These are phyloP conservation scores for Candida nonsorbophila DNA, from an alignment of 805 yeast genomes.

Conservation along the genomic window DNA sequence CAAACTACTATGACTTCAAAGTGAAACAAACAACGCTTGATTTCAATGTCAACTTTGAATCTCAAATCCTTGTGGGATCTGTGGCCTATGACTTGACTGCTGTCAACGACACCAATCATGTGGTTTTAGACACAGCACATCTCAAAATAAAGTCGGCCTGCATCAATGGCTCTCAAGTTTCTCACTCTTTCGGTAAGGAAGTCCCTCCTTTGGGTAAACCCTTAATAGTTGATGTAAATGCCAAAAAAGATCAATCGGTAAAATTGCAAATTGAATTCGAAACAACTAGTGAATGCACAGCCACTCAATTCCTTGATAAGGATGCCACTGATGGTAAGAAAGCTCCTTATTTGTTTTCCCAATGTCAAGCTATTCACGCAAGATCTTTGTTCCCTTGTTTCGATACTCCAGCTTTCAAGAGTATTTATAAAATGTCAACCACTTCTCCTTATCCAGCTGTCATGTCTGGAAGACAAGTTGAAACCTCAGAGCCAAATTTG, in stretches of 20 bases:
- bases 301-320: constrained; percentile 78
- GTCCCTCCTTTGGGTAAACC: constrained; percentile 58
- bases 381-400: constrained; percentile 84
- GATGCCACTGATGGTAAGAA: constrained; percentile 69
- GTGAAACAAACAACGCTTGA: constrained; percentile 46
- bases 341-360: constrained; percentile 74
- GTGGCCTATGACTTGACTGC: constrained; percentile 44
- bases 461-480: constrained; percentile 59
- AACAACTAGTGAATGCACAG: constrained; percentile 75
- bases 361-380: constrained; percentile 89
- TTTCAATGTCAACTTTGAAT: constrained; percentile 51
- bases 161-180: constrained; percentile 29
- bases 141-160: constrained; percentile 42
- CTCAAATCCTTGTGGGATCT: constrained; percentile 48
- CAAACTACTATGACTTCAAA: constrained; percentile 56
- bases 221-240: constrained; percentile 26
- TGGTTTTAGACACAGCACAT: constrained; percentile 67
- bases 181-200: constrained; percentile 33
- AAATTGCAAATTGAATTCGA: constrained; percentile 45
- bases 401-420: constrained; percentile 83
- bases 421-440: constrained; percentile 54
- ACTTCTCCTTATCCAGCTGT: constrained; percentile 64
- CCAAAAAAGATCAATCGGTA: constrained; percentile 7
- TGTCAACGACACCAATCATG: constrained; percentile 17
- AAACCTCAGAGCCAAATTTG: constrained; percentile 9